These are phyloP conservation scores for Amanita pallidorosea DNA, from an alignment of 768 basidiomycete species.

Conservation along the genomic window DNA sequence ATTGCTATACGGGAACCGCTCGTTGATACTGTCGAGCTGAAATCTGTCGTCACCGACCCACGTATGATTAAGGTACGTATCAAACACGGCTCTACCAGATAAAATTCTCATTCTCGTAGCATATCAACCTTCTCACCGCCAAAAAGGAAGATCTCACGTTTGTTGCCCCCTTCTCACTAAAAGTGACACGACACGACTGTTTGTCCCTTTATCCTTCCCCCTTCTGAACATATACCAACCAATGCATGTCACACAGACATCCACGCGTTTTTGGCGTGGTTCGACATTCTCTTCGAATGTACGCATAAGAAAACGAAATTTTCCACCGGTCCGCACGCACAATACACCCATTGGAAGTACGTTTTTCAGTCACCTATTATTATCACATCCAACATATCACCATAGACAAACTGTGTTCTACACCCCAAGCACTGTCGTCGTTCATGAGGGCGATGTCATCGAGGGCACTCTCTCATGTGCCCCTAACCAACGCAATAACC, in stretches of 20 bases:
- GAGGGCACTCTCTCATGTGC: constrained; percentile 64
- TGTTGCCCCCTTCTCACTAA: constrained; percentile 66
- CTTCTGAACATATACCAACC: background rate
- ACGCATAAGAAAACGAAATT: constrained; percentile 95
- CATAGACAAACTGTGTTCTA: constrained; percentile 97
- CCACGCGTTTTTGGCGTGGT: constrained; percentile 99
- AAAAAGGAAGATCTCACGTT: constrained; percentile 95
- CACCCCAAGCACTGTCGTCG: constrained; percentile 67
- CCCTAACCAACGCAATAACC: constrained; percentile 88
- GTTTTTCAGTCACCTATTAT: constrained; percentile 18
- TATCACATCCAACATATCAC: background rate
- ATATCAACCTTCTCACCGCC: constrained; percentile 83
- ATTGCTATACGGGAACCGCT: constrained; percentile 94
- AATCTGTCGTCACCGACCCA: constrained; percentile 90
- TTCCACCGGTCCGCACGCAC: constrained; percentile 95
- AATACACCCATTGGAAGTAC: constrained; percentile 95
- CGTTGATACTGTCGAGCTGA: constrained; percentile 97
- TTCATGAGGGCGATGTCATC: constrained; percentile 64
- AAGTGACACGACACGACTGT: constrained; percentile 89
- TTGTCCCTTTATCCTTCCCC: constrained; percentile 16
- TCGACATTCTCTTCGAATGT: constrained; percentile 91
- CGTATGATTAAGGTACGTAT: constrained; percentile 69
- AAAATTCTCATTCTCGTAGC: constrained; percentile 27
- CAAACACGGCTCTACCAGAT: background rate
- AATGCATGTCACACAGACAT: constrained; percentile 43